Percentiles rank a stretch among this genome's conserved stretches.
Conservation (phyloP, 75 land plant genomes). For the Pseudotsuga menziesii region DNA sequence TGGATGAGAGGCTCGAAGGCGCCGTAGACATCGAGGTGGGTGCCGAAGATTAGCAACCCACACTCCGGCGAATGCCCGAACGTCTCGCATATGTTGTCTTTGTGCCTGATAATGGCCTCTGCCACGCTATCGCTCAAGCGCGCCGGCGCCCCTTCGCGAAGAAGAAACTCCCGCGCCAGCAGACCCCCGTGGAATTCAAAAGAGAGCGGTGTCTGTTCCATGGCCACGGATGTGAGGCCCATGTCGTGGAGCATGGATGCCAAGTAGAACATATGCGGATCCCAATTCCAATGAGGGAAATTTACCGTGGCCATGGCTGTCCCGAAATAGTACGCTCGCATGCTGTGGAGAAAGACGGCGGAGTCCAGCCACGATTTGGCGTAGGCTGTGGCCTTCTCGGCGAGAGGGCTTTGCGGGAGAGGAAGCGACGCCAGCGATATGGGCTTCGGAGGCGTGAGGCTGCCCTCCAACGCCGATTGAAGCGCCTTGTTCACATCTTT, state of each 20-base stretch:
- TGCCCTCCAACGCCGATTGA: not conserved
- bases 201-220: not conserved
- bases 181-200: constrained; percentile 13
- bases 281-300: not conserved
- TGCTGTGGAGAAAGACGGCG: not conserved
- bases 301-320: not conserved
- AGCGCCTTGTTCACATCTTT: not conserved
- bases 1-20: constrained; percentile 8
- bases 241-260: constrained; percentile 10
- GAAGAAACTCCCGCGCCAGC: constrained; percentile 1
- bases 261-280: not conserved
- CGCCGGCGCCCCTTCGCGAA: not conserved
- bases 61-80: constrained; percentile 7
- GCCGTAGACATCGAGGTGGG: constrained; percentile 8
- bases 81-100: not conserved
- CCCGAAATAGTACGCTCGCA: constrained; percentile 3
- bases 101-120: constrained; percentile 9
- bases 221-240: not conserved
- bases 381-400: not conserved
- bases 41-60: not conserved
- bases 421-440: not conserved
- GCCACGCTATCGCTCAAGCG: constrained; percentile 8
- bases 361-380: not conserved
- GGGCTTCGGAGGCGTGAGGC: not conserved
- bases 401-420: not conserved